phyloP scores from a whole-genome alignment of 495 filamentous ascomycete genomes.

The Aspergillus homomorphus region DNA sequence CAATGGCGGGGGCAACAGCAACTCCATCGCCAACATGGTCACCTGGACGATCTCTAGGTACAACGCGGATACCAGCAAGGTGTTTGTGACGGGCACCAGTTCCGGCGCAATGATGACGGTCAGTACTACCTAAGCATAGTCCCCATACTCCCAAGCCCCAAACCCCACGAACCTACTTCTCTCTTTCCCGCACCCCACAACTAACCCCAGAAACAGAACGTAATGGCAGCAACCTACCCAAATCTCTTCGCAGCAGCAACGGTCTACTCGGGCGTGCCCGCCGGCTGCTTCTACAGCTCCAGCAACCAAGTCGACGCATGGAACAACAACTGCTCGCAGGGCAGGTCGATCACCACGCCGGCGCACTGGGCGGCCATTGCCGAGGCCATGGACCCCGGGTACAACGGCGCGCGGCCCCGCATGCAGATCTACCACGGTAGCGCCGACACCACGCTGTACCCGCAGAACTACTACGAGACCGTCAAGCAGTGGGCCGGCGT shows the following conservation, averaged over 20 bases:
- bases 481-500: constrained; percentile 59
- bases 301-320: constrained; percentile 36
- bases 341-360: constrained; percentile 42
- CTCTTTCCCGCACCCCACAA: too few relatives aligned
- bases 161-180: too few relatives aligned
- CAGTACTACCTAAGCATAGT: background rate
- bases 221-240: constrained; percentile 56
- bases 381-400: constrained; percentile 50
- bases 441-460: constrained; percentile 46
- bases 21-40: constrained; percentile 62
- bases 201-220: constrained; percentile 43
- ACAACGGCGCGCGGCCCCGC: constrained; percentile 50
- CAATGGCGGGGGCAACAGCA: constrained; percentile 56
- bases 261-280: constrained; percentile 58
- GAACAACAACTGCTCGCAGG: constrained; percentile 47
- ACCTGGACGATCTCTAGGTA: constrained; percentile 48
- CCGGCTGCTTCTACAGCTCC: constrained; percentile 54
- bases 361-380: constrained; percentile 51
- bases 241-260: constrained; percentile 55
- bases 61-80: constrained; percentile 43
- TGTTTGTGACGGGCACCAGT: constrained; percentile 52
- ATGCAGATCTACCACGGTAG: constrained; percentile 58
- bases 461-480: constrained; percentile 50
- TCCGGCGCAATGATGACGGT: constrained; percentile 59
- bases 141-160: too few relatives aligned